Conservation (phyloP, 2,329 filamentous ascomycete species). For the Albifimbria verrucaria region DNA sequence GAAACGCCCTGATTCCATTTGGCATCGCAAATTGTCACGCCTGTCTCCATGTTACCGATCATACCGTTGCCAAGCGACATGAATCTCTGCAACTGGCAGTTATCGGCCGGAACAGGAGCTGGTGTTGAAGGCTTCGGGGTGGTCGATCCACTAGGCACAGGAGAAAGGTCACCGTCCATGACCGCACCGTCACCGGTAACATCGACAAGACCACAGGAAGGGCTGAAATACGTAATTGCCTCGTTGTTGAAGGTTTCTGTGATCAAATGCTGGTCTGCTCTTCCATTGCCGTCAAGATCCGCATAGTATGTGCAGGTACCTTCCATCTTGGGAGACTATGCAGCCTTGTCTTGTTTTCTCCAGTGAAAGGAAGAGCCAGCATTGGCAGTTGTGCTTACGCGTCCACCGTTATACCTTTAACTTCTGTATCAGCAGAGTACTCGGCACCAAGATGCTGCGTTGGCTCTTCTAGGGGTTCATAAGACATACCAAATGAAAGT, state of each 20-base stretch:
- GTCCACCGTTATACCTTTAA: slow-evolving; percentile 23
- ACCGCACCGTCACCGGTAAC: neutral
- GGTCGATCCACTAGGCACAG: too few relatives aligned
- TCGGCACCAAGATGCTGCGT: too few relatives aligned
- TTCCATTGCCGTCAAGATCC: slow-evolving; percentile 21
- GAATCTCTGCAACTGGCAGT: too few relatives aligned
- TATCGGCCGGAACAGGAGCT: too few relatives aligned
- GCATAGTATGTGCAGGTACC: slow-evolving; percentile 16
- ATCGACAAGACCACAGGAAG: slow-evolving; percentile 21
- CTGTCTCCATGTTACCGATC: too few relatives aligned
- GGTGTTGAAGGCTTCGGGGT: too few relatives aligned
- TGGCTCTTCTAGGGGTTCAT: too few relatives aligned
- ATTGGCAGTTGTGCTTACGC: neutral
- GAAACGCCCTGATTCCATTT: too few relatives aligned
- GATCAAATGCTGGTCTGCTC: slow-evolving; percentile 17
- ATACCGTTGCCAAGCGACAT: too few relatives aligned
- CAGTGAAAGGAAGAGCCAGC: slow-evolving; percentile 13
- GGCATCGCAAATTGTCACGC: too few relatives aligned
- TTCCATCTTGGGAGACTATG: slow-evolving; percentile 4
- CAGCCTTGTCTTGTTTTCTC: slow-evolving; percentile 2
- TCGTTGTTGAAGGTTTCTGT: slow-evolving; percentile 3
- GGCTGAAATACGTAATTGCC: slow-evolving; percentile 38
- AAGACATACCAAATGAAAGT: slow-evolving; percentile 22
- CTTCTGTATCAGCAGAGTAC: neutral
- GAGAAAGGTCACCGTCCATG: too few relatives aligned